phyloP scores from a whole-genome alignment of 1,284 basidiomycete species.

The Hortiboletus rubellus region DNA sequence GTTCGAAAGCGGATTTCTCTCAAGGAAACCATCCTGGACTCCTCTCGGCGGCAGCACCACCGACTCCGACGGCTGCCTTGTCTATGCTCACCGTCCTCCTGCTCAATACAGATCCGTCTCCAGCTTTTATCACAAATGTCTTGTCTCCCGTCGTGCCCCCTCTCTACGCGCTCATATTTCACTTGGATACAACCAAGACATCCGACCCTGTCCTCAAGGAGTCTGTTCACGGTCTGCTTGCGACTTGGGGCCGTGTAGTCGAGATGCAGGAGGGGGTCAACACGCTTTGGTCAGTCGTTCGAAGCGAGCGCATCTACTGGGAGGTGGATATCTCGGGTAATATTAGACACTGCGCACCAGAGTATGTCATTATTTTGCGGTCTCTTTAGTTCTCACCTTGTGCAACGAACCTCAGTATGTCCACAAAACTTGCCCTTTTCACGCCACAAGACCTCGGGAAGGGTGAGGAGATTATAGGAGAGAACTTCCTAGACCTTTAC shows the following conservation, averaged over 20 bases:
- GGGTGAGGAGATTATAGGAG: constrained; percentile 43
- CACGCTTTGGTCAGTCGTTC: constrained; percentile 62
- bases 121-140: constrained; percentile 59
- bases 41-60: background rate
- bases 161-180: constrained; percentile 63
- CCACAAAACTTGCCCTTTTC: constrained; percentile 43
- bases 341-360: constrained; percentile 46
- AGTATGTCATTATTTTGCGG: constrained; percentile 16
- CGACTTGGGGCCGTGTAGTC: constrained; percentile 74
- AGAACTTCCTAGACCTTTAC: constrained; percentile 62
- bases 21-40: constrained; percentile 3
- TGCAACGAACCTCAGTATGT: constrained; percentile 26
- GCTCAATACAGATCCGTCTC: constrained; percentile 77
- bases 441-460: constrained; percentile 50
- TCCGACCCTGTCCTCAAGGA: constrained; percentile 64
- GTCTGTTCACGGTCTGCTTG: constrained; percentile 56
- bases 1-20: constrained; percentile 2
- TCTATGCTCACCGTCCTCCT: constrained; percentile 56
- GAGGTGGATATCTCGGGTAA: constrained; percentile 52
- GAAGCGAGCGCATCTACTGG: constrained; percentile 58
- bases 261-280: constrained; percentile 51
- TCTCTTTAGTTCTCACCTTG: background rate
- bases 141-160: constrained; percentile 68
- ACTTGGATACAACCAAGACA: constrained; percentile 53
- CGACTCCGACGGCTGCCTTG: constrained; percentile 42